phyloP scores from a whole-genome alignment of 495 filamentous ascomycete genomes.

The Amniculicola lignicola region DNA sequence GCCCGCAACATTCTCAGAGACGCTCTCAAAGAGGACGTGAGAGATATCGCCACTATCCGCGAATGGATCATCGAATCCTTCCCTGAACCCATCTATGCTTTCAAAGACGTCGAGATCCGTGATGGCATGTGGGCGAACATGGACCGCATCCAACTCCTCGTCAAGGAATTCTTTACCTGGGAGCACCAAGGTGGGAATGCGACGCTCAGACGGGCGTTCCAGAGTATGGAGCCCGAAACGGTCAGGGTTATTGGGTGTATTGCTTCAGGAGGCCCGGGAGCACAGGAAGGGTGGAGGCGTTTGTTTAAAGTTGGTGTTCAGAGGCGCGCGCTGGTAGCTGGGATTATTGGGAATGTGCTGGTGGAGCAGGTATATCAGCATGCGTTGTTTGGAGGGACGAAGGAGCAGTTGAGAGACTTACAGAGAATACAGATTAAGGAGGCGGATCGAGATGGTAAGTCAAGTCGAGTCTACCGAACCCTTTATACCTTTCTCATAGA shows the following conservation, averaged over 20 bases:
- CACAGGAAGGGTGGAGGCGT: constrained; percentile 14
- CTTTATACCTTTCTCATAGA: background rate
- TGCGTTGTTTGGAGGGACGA: constrained; percentile 16
- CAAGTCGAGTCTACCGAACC: too few relatives aligned
- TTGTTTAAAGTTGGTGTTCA: constrained; percentile 13
- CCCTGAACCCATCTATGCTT: constrained; percentile 19
- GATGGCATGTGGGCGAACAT: constrained; percentile 23
- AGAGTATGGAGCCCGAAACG: constrained; percentile 9
- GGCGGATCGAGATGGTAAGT: constrained; percentile 19
- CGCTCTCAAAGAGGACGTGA: too few relatives aligned
- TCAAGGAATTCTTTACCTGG: constrained; percentile 6
- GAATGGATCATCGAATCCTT: too few relatives aligned
- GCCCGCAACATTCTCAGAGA: too few relatives aligned
- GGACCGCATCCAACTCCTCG: constrained; percentile 11
- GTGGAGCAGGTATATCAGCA: constrained; percentile 26
- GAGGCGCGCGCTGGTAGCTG: constrained; percentile 15
- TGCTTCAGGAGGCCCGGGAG: constrained; percentile 25
- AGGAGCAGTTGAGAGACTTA: background rate
- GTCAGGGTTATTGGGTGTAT: constrained; percentile 18
- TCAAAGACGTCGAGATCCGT: constrained; percentile 20
- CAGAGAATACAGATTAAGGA: constrained; percentile 2
- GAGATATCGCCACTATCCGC: too few relatives aligned
- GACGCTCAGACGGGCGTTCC: background rate
- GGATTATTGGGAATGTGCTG: constrained; percentile 27
- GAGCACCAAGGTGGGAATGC: background rate